Base-by-base conservation (phyloP, 2,329 filamentous ascomycete genomes). In the Paraconiothyrium sp. region DNA sequence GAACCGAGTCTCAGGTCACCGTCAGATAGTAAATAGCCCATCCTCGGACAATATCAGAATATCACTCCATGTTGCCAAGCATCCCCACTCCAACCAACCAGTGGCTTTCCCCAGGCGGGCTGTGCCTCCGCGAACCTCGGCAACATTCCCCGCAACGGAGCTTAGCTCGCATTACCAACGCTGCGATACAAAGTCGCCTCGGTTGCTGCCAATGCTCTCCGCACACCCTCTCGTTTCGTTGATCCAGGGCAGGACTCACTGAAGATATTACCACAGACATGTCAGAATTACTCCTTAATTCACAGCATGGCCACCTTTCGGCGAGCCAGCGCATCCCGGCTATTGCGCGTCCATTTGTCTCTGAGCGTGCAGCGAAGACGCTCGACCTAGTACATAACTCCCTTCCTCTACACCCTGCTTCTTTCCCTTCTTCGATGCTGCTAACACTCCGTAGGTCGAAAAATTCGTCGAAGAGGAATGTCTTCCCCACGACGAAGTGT, bases 381-480 rank as follows among this genome's bases (percentile, higher is more conserved):
- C 84, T 97, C 68, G 94, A 97, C 75, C 77, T 93, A 67, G 87
- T 89, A 81, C 57, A 79, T 68, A 30, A 41, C n/a, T 20, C 46
- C 9, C 14, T 27, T 43, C 20, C 24, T 9, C 20, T 10, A 41
- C 32, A 6, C 2, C 13, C 5, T 10, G 14, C 14, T 14, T 32
- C 30, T n/a, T n/a, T 41, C 20, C 20, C 20, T 24, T 27, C 10
- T 14, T 20, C 22, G 13, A 37, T 34, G 47, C 63, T 66, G 27
- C 62, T 22, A n/a, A 11, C 9, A 20, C 2, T 10, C 2, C 10
- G 30, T 66, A 88, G 86, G 92, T 99, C 69, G 92, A 94, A 84
- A 93, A 93, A 80, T 99, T 99, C 74, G 95, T 99, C 71, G 92
- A 98, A 77, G 94, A 97, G 81, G 94, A 97, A 84, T 99, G 83